Evolutionary conservation across 495 filamentous ascomycete genomes (phyloP).

Genomic region (Hyaloscypha finlandica): DNA sequence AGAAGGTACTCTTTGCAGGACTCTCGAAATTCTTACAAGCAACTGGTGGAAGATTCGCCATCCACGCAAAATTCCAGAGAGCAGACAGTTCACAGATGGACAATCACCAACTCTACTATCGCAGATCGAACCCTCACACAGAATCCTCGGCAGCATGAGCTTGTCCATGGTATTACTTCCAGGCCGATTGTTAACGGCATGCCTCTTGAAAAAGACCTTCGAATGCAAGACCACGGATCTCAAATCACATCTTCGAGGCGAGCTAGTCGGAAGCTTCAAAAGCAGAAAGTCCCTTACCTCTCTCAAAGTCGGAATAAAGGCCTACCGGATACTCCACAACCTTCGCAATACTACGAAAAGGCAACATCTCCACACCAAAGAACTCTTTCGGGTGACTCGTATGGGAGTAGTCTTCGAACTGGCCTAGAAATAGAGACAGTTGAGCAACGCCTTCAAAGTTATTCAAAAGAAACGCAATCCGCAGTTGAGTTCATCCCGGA

Average conservation of each 20-base stretch:
- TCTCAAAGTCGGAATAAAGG: background rate
- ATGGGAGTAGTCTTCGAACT: background rate
- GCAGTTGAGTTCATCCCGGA: background rate
- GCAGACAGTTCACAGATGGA: background rate
- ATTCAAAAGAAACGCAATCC: background rate
- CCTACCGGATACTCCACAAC: background rate
- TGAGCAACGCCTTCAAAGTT: background rate
- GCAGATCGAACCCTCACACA: background rate
- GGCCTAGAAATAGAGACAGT: background rate
- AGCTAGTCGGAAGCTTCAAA: constrained; percentile 1
- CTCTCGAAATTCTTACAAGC: too few relatives aligned
- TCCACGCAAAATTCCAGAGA: background rate
- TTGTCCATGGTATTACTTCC: too few relatives aligned
- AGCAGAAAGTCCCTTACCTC: background rate
- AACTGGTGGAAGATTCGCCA: too few relatives aligned
- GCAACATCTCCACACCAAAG: background rate
- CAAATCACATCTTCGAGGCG: background rate
- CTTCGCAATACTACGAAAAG: background rate
- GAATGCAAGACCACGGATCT: background rate
- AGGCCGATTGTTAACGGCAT: too few relatives aligned
- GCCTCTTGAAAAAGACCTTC: background rate
- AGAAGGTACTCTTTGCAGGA: too few relatives aligned
- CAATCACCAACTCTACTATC: background rate
- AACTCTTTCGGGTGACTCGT: background rate
- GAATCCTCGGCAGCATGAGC: background rate